A percentile compares a stretch with the other conserved stretches of the same genome.
phyloP scores from a whole-genome alignment of 805 yeast genomes.

The Kodamaea jinghongensis region DNA sequence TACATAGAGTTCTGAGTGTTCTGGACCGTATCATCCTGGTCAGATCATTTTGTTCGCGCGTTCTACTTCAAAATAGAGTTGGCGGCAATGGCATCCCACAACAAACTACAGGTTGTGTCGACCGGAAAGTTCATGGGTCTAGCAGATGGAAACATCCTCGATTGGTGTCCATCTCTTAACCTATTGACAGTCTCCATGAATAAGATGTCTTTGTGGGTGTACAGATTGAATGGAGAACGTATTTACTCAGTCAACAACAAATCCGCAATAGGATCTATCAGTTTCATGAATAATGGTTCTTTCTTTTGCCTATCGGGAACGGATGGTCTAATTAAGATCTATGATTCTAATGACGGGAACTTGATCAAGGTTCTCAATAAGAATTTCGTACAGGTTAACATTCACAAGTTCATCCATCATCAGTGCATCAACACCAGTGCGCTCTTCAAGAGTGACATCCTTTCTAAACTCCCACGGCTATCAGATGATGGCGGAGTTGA shows the following conservation, averaged over 20 bases:
- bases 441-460: constrained; percentile 26
- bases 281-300: constrained; percentile 36
- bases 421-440: constrained; percentile 14
- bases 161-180: constrained; percentile 55
- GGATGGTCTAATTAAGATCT: constrained; percentile 42
- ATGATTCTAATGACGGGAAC: constrained; percentile 48
- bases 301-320: constrained; percentile 45
- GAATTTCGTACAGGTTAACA: constrained; percentile 17
- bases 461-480: constrained; percentile 36
- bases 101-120: neutral
- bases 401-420: constrained; percentile 19
- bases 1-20: too few species aligned
- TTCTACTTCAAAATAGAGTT: too few species aligned
- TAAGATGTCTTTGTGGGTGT: constrained; percentile 46
- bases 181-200: constrained; percentile 53
- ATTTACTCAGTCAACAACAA: constrained; percentile 47
- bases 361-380: constrained; percentile 23
- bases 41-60: too few species aligned
- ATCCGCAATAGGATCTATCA: constrained; percentile 28
- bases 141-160: constrained; percentile 37
- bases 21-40: too few species aligned
- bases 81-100: too few species aligned
- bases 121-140: constrained; percentile 19
- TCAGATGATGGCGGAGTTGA: constrained; percentile 12
- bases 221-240: constrained; percentile 51